Conservation (phyloP, 352 stramenopile species). For the Globisporangium spiculum region DNA sequence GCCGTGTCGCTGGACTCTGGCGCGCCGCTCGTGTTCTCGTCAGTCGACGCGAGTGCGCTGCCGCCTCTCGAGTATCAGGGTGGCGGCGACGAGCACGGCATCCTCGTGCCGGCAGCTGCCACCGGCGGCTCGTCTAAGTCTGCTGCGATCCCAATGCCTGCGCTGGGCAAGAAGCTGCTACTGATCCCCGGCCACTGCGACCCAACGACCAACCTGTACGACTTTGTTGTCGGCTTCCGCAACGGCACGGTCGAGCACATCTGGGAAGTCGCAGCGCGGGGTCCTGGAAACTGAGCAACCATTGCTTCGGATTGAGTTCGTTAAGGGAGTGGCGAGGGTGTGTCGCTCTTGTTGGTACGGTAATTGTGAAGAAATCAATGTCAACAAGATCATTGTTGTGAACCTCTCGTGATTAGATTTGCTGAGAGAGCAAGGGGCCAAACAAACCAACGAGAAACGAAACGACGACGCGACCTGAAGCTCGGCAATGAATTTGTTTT, state of each 20-base stretch:
- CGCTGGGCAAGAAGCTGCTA: slow-evolving; percentile 51
- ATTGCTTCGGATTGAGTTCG: neutral
- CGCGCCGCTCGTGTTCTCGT: slow-evolving; percentile 44
- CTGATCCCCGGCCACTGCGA: slow-evolving; percentile 71
- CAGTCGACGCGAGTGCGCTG: slow-evolving; percentile 35
- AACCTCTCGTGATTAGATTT: too few relatives aligned
- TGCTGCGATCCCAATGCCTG: slow-evolving; percentile 35
- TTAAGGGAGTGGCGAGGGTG: too few relatives aligned
- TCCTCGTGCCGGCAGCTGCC: slow-evolving; percentile 29
- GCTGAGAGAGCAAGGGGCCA: neutral
- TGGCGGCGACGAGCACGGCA: slow-evolving; percentile 69
- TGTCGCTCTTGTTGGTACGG: too few relatives aligned
- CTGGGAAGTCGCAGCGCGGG: slow-evolving; percentile 53
- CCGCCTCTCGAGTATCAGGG: slow-evolving; percentile 47
- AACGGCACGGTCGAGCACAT: slow-evolving; percentile 46
- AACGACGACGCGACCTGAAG: too few relatives aligned
- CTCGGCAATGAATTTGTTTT: too few relatives aligned
- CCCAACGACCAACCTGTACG: slow-evolving; percentile 77
- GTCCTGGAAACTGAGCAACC: slow-evolving; percentile 47
- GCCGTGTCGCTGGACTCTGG: slow-evolving; percentile 66
- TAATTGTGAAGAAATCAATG: neutral
- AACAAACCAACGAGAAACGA: neutral
- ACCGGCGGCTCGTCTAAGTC: neutral
- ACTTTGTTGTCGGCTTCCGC: slow-evolving; percentile 63
- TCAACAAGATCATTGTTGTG: too few relatives aligned